Conservation (phyloP, 2,329 filamentous ascomycete species). For the Colletotrichum chrysophilum region DNA sequence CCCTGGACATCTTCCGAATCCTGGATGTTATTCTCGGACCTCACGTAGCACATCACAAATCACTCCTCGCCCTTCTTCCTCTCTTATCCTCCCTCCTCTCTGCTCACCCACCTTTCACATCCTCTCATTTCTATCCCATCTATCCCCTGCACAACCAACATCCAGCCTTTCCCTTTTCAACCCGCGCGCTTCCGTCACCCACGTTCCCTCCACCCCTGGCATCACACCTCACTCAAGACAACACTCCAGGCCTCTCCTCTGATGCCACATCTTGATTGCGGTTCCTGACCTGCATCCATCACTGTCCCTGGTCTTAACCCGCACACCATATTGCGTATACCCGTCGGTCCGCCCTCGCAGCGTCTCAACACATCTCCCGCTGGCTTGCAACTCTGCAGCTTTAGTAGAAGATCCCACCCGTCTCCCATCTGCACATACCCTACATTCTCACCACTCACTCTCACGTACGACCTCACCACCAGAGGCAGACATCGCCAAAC, state of each 20-base stretch:
- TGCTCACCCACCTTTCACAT: background rate
- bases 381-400: constrained; percentile 15
- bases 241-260: constrained; percentile 2
- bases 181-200: constrained; percentile 9
- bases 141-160: background rate
- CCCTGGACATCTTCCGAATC: background rate
- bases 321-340: constrained; percentile 13
- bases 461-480: background rate
- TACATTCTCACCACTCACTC: background rate
- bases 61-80: background rate
- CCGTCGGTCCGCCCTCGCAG: constrained; percentile 10
- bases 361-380: background rate
- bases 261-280: constrained; percentile 14
- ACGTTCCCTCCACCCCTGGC: background rate
- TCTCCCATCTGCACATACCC: background rate
- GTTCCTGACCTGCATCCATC: constrained; percentile 15
- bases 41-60: constrained; percentile 15
- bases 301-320: constrained; percentile 16
- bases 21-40: constrained; percentile 22
- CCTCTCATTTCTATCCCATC: background rate
- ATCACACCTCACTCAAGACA: background rate
- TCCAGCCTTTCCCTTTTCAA: constrained; percentile 20
- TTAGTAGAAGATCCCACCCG: background rate
- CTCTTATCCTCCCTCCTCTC: background rate
- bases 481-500: background rate